These are phyloP conservation scores for Zygotorulaspora chibaensis DNA, from an alignment of 805 yeast genomes.

Conservation along the genomic window DNA sequence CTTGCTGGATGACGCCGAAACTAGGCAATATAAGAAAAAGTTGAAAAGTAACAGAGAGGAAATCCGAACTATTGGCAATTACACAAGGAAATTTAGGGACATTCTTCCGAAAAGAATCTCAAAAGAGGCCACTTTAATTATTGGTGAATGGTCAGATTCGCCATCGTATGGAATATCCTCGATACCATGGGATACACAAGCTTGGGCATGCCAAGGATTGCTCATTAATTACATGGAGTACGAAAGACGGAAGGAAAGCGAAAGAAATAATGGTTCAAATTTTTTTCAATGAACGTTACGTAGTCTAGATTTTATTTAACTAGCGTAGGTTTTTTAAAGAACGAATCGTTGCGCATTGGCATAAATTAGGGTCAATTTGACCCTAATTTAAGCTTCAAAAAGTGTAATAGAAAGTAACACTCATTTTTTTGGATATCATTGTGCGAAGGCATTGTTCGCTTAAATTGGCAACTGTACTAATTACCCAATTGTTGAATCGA, in stretches of 20 bases:
- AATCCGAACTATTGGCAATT: constrained; percentile 10
- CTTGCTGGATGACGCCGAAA: constrained; percentile 4
- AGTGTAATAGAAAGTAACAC: not conserved
- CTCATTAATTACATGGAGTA: constrained; percentile 14
- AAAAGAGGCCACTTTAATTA: constrained; percentile 11
- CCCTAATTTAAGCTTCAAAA: too few relatives aligned
- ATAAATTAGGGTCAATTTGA: too few relatives aligned
- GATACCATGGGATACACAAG: constrained; percentile 14
- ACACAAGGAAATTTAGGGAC: constrained; percentile 10
- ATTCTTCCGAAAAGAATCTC: constrained; percentile 6
- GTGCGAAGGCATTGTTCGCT: too few relatives aligned
- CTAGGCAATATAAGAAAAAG: constrained; percentile 5
- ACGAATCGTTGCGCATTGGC: too few relatives aligned
- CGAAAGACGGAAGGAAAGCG: constrained; percentile 2
- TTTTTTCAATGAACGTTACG: not conserved
- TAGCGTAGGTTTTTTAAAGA: too few relatives aligned
- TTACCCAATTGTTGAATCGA: not conserved
- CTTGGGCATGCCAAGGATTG: constrained; percentile 15
- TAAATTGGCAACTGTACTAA: not conserved
- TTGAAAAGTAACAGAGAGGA: not conserved
- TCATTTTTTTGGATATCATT: not conserved
- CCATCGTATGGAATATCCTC: constrained; percentile 12
- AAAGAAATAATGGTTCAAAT: not conserved
- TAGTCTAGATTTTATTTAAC: too few relatives aligned
- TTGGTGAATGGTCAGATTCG: constrained; percentile 13